These are phyloP conservation scores for Coemansia sp. DNA, from an alignment of 371 early-diverging fungal species.

Conservation along the genomic window DNA sequence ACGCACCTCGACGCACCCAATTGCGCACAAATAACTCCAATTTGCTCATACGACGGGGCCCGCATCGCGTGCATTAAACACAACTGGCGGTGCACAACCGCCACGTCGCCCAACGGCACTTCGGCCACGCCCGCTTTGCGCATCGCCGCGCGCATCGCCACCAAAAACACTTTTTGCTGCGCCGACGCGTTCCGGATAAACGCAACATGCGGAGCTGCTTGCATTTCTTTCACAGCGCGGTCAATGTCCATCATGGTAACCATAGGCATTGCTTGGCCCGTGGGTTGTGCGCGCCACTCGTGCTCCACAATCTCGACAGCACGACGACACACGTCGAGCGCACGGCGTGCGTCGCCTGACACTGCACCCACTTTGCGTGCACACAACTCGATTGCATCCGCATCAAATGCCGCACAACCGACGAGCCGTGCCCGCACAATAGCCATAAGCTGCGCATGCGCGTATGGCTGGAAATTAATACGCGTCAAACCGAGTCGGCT, in stretches of 20 bases:
- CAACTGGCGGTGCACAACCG: slow-evolving; percentile 61
- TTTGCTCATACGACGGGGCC: slow-evolving; percentile 63
- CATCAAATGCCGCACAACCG: slow-evolving; percentile 71
- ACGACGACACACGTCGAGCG: slow-evolving; percentile 90
- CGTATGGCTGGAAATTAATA: slow-evolving; percentile 90
- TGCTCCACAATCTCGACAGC: slow-evolving; percentile 81
- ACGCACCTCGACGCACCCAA: slow-evolving; percentile 66
- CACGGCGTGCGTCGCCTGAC: slow-evolving; percentile 96
- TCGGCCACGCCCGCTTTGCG: slow-evolving; percentile 73
- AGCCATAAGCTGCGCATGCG: slow-evolving; percentile 73
- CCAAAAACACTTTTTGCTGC: slow-evolving; percentile 84
- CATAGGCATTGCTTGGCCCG: slow-evolving; percentile 22
- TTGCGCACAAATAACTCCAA: slow-evolving; percentile 67
- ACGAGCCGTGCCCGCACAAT: slow-evolving; percentile 81
- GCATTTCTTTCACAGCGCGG: slow-evolving; percentile 83
- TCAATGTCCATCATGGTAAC: slow-evolving; percentile 77
- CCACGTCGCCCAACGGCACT: slow-evolving; percentile 71
- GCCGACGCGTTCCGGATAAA: slow-evolving; percentile 71
- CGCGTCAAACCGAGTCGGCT: slow-evolving; percentile 88
- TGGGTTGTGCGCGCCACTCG: slow-evolving; percentile 22
- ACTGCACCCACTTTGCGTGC: slow-evolving; percentile 94
- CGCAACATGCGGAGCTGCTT: slow-evolving; percentile 70
- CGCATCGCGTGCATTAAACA: slow-evolving; percentile 68
- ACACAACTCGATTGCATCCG: slow-evolving; percentile 89
- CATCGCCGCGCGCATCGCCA: slow-evolving; percentile 65